These are phyloP conservation scores for Biscutella auriculata DNA, from an alignment of 441 rosid species.

Conservation along the genomic window DNA sequence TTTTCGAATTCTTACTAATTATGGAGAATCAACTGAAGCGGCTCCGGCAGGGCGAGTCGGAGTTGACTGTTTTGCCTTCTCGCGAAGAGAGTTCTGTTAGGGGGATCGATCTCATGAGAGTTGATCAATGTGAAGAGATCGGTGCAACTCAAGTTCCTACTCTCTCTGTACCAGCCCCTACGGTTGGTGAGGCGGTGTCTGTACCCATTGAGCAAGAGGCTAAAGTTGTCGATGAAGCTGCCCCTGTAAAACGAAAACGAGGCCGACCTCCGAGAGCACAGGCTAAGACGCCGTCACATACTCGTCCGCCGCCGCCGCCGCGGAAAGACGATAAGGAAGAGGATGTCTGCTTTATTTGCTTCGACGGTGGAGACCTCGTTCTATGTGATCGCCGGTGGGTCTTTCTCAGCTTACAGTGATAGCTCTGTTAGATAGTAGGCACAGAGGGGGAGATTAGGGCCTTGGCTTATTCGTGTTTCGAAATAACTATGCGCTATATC, in stretches of 20 bases:
- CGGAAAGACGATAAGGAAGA: slow-evolving; percentile 47
- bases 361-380: slow-evolving; percentile 96
- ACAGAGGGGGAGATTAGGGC: slow-evolving; percentile 1
- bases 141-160: slow-evolving; percentile 31
- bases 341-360: slow-evolving; percentile 97
- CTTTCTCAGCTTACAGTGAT: neutral
- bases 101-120: slow-evolving; percentile 32
- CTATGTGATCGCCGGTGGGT: slow-evolving; percentile 96
- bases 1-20: slow-evolving; percentile 1
- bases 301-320: slow-evolving; percentile 8
- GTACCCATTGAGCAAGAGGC: slow-evolving; percentile 19
- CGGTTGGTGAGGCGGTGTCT: neutral
- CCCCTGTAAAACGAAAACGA: slow-evolving; percentile 47
- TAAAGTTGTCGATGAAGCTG: slow-evolving; percentile 18
- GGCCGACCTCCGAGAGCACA: slow-evolving; percentile 69
- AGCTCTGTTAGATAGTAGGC: neutral
- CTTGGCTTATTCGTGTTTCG: neutral
- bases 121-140: slow-evolving; percentile 49
- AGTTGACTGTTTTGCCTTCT: slow-evolving; percentile 12
- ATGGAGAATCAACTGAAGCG: slow-evolving; percentile 25
- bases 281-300: slow-evolving; percentile 14
- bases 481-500: neutral
- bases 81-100: slow-evolving; percentile 15
- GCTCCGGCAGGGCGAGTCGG: slow-evolving; percentile 17
- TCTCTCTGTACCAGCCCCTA: slow-evolving; percentile 23